These are phyloP conservation scores for Bryopsis sp. DNA, from an alignment of 139 green algal genomes.

Conservation along the genomic window DNA sequence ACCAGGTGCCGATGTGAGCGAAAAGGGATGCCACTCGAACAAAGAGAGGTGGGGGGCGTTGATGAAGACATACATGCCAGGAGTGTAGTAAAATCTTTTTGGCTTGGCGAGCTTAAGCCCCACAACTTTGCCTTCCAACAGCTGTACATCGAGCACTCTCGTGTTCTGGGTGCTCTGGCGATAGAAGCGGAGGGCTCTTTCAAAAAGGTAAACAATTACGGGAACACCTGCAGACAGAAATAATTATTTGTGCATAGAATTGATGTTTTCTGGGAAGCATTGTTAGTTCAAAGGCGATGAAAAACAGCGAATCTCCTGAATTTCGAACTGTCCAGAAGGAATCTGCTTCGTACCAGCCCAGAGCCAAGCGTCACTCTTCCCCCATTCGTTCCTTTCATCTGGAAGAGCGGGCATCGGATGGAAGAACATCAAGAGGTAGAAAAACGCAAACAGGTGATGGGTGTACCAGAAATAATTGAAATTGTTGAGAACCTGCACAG, in stretches of 20 bases:
- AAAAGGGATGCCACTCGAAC: constrained; percentile 18
- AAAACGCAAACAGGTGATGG: constrained; percentile 22
- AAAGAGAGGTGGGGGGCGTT: not conserved
- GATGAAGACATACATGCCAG: not conserved
- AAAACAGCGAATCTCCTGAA: no score
- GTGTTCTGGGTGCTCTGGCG: not conserved
- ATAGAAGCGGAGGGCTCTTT: not conserved
- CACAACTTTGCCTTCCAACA: constrained; percentile 3
- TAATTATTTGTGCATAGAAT: no score
- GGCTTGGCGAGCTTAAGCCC: not conserved
- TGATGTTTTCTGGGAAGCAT: no score
- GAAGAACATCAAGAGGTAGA: constrained; percentile 20
- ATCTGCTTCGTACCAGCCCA: constrained; percentile 8
- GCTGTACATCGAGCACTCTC: not conserved
- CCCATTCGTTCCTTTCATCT: constrained; percentile 14
- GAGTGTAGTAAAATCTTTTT: not conserved
- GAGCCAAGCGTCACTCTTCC: constrained; percentile 15
- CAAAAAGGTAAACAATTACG: constrained; percentile 1
- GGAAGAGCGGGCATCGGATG: constrained; percentile 15
- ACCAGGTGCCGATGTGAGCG: constrained; percentile 4
- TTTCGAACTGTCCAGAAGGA: no score
- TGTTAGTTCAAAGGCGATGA: no score
- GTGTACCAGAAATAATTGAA: constrained; percentile 22
- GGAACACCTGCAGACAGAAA: no score
- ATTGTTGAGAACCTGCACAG: constrained; percentile 17